Conservation (phyloP, 805 yeast genomes). For the Kuraishia floccosa region DNA sequence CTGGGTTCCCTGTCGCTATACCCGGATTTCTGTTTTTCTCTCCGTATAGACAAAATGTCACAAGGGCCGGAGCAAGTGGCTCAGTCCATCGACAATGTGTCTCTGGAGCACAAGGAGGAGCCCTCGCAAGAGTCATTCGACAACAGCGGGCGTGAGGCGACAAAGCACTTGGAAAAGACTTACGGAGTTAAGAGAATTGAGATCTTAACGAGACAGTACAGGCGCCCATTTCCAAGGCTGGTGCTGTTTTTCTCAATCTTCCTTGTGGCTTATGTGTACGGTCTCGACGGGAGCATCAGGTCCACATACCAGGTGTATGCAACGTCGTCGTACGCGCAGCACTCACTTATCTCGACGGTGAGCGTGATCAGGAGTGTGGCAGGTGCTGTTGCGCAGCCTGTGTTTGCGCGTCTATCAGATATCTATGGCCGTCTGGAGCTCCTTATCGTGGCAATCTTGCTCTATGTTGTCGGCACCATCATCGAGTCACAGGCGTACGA, state of each 20-base stretch:
- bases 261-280: constrained; percentile 45
- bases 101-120: too few relatives aligned
- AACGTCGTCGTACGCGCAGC: constrained; percentile 37
- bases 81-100: too few relatives aligned
- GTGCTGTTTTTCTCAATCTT: constrained; percentile 37
- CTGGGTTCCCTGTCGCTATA: too few relatives aligned
- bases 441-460: constrained; percentile 32
- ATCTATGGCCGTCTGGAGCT: constrained; percentile 55
- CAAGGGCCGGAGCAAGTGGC: too few relatives aligned
- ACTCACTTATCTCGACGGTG: constrained; percentile 48
- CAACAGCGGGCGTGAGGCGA: too few relatives aligned
- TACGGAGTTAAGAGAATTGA: constrained; percentile 49
- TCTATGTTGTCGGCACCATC: constrained; percentile 54
- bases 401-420: constrained; percentile 54
- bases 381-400: constrained; percentile 57
- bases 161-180: constrained; percentile 21
- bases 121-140: too few relatives aligned
- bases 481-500: constrained; percentile 50
- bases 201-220: constrained; percentile 37
- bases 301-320: constrained; percentile 42
- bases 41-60: too few relatives aligned
- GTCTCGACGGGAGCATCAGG: constrained; percentile 43
- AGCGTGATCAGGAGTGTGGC: constrained; percentile 46
- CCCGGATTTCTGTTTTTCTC: too few relatives aligned
- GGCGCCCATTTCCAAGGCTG: constrained; percentile 19